These are phyloP conservation scores for Barbatosphaeria neglecta DNA, from an alignment of 495 filamentous ascomycete genomes.

Conservation along the genomic window DNA sequence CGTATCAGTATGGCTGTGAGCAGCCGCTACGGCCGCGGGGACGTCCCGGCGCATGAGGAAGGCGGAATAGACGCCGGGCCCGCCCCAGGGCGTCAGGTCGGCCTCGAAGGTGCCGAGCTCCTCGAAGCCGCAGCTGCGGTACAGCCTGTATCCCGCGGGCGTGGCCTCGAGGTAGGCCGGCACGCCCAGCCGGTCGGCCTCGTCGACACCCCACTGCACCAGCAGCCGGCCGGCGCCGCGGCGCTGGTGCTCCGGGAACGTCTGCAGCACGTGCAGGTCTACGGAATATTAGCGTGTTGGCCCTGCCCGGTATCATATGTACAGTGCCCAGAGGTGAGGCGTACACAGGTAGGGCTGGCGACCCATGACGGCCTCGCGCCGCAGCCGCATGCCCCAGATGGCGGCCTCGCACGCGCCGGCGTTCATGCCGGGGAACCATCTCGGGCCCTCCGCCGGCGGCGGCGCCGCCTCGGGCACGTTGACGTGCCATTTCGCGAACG, in stretches of 20 bases:
- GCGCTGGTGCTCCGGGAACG: conserved; percentile 24
- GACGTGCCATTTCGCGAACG: conserved; percentile 24
- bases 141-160: conserved; percentile 25
- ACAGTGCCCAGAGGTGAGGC: neutral
- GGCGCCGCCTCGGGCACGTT: conserved; percentile 9
- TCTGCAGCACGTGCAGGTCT: conserved; percentile 14
- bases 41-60: neutral
- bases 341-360: conserved; percentile 12
- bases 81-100: conserved; percentile 7
- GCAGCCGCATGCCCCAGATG: conserved; percentile 12
- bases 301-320: too few relatives aligned
- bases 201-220: conserved; percentile 31
- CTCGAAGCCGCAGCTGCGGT: conserved; percentile 17
- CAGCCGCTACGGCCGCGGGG: neutral
- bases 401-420: conserved; percentile 18
- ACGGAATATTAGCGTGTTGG: neutral
- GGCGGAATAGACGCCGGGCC: neutral
- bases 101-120: conserved; percentile 10
- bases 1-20: too few relatives aligned
- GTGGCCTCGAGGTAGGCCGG: conserved; percentile 31
- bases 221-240: conserved; percentile 25
- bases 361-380: conserved; percentile 10
- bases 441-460: conserved; percentile 1
- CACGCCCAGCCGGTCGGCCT: conserved; percentile 26
- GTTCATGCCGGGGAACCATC: conserved; percentile 14